Percentiles rank a stretch among this genome's conserved stretches.
Evolutionary conservation across 2,329 filamentous ascomycete species (phyloP).

Genomic region (Amphichorda felina): DNA sequence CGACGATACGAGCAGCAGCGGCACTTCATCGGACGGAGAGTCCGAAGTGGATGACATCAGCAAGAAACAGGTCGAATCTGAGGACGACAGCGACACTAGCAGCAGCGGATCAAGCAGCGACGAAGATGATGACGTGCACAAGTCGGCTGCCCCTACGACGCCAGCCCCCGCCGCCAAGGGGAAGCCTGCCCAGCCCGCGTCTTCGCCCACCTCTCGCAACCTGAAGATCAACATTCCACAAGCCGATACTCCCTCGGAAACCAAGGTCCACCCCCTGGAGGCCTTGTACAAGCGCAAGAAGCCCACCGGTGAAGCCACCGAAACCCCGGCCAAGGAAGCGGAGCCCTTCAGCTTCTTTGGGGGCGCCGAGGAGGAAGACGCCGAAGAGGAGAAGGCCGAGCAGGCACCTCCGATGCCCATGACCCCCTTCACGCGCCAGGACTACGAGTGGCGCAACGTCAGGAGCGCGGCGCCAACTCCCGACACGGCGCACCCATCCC

Average conservation of each 20-base stretch:
- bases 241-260: conserved; percentile 31
- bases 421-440: conserved; percentile 73
- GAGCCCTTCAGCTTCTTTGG: conserved; percentile 72
- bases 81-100: conserved; percentile 6
- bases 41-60: conserved; percentile 8
- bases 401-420: conserved; percentile 41
- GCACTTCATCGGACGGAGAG: conserved; percentile 15
- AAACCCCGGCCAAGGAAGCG: conserved; percentile 24
- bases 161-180: conserved; percentile 13
- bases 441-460: conserved; percentile 62
- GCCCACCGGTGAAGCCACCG: conserved; percentile 21
- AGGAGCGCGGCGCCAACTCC: conserved; percentile 90
- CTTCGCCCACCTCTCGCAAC: conserved; percentile 35
- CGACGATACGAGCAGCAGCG: conserved; percentile 27
- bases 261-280: conserved; percentile 70
- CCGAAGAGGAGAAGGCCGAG: conserved; percentile 19
- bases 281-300: conserved; percentile 75
- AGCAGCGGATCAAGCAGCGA: conserved; percentile 6
- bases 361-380: conserved; percentile 33
- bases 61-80: conserved; percentile 5
- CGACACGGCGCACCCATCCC: conserved; percentile 71
- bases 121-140: conserved; percentile 5
- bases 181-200: conserved; percentile 24
- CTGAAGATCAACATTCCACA: conserved; percentile 44
- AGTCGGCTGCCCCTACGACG: conserved; percentile 3